phyloP scores from a whole-genome alignment of 2,329 filamentous ascomycete species.

The Torrubiella hemipterigena region DNA sequence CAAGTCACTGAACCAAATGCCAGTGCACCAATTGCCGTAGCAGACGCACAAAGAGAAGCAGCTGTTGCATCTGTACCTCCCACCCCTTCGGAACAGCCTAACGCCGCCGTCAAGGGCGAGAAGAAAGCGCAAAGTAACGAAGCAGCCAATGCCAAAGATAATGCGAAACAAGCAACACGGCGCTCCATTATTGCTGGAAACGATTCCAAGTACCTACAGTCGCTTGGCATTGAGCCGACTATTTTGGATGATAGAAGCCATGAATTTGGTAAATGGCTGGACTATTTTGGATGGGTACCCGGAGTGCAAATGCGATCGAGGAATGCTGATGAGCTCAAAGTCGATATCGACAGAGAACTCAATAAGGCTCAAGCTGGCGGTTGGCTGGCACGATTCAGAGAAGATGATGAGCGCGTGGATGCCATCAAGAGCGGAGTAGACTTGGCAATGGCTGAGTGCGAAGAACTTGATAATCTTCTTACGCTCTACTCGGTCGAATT shows the following conservation, averaged over 20 bases:
- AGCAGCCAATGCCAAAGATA: conserved; percentile 21
- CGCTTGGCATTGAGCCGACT: conserved; percentile 63
- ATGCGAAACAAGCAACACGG: conserved; percentile 35
- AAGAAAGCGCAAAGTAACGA: not conserved
- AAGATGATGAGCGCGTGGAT: conserved; percentile 82
- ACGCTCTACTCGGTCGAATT: conserved; percentile 93
- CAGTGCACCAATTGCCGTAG: too few species aligned
- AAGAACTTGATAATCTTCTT: conserved; percentile 86
- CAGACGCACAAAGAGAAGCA: too few species aligned
- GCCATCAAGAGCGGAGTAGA: conserved; percentile 81
- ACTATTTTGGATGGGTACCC: conserved; percentile 79
- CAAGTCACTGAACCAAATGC: conserved; percentile 6
- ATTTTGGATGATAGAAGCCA: conserved; percentile 66
- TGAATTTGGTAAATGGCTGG: conserved; percentile 72
- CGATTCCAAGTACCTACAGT: conserved; percentile 65
- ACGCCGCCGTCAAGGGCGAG: conserved; percentile 14
- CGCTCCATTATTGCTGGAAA: conserved; percentile 58
- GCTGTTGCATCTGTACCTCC: too few species aligned
- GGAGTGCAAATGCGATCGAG: conserved; percentile 63
- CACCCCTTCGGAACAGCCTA: conserved; percentile 13
- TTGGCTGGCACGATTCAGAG: conserved; percentile 73
- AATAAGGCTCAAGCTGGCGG: conserved; percentile 85
- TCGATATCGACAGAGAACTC: conserved; percentile 75
- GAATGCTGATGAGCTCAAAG: conserved; percentile 68
- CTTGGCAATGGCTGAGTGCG: conserved; percentile 83